These are phyloP conservation scores for Colletotrichum sansevieriae DNA, from an alignment of 2,329 filamentous ascomycete genomes.

Conservation along the genomic window DNA sequence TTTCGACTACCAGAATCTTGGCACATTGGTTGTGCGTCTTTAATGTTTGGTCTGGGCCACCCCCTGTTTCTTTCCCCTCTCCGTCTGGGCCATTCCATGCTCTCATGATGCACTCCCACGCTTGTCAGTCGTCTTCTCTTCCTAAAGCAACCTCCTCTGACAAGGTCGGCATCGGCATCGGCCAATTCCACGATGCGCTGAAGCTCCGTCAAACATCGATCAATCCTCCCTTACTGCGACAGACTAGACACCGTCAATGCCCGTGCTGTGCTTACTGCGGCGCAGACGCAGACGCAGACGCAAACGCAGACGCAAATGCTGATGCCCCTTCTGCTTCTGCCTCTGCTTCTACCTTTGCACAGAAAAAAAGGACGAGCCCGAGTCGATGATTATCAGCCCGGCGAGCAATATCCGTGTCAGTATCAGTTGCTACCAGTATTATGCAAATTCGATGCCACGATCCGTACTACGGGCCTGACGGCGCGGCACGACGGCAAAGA, in stretches of 20 bases:
- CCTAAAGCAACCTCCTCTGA: slow-evolving; percentile 43
- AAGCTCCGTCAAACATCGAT: slow-evolving; percentile 51
- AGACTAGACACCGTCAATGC: slow-evolving; percentile 43
- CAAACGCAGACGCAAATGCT: slow-evolving; percentile 1
- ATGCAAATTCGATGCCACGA: neutral
- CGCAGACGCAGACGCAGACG: neutral
- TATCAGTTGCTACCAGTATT: neutral
- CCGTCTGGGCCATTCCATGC: slow-evolving; percentile 11
- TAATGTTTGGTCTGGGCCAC: neutral
- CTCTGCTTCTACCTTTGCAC: neutral
- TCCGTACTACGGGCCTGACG: slow-evolving; percentile 11
- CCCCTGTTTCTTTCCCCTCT: slow-evolving; percentile 11
- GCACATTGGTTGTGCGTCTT: slow-evolving; percentile 1
- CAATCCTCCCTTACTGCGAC: slow-evolving; percentile 45
- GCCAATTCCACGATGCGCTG: slow-evolving; percentile 46
- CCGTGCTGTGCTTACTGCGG: slow-evolving; percentile 8
- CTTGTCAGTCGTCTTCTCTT: slow-evolving; percentile 23
- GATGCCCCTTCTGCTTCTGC: neutral
- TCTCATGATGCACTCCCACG: slow-evolving; percentile 14
- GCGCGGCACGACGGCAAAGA: slow-evolving; percentile 5
- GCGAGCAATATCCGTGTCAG: too few relatives aligned
- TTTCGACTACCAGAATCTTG: too few relatives aligned
- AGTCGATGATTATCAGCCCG: neutral
- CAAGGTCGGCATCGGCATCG: slow-evolving; percentile 17
- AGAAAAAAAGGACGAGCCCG: neutral